Percentiles rank a stretch among this genome's conserved stretches.
These are phyloP conservation scores for Phytomonas sp. DNA, from an alignment of 208 protist genomes.

Conservation along the genomic window DNA sequence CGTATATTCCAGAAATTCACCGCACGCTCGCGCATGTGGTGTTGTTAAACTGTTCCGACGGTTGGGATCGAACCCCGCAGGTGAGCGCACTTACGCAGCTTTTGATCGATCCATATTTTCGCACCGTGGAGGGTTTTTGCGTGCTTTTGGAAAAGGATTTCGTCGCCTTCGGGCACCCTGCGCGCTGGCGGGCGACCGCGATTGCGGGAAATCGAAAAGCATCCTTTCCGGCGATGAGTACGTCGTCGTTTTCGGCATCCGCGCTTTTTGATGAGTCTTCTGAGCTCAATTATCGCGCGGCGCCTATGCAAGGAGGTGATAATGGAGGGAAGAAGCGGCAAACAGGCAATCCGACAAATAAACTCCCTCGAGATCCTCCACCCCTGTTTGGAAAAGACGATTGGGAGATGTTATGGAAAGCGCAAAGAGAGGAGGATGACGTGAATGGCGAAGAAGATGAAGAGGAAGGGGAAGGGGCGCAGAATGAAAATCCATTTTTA, in stretches of 20 bases:
- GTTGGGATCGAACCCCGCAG: slow-evolving; percentile 92
- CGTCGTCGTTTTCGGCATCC: no score
- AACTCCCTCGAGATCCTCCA: no score
- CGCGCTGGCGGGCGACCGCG: slow-evolving; percentile 14
- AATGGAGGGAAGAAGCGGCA: no score
- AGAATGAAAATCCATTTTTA: background rate
- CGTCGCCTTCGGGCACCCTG: slow-evolving; percentile 77
- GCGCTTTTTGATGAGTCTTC: no score
- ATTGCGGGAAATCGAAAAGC: slow-evolving; percentile 15
- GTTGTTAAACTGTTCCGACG: slow-evolving; percentile 81
- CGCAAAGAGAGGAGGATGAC: background rate
- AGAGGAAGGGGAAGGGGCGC: background rate
- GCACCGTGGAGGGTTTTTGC: slow-evolving; percentile 88
- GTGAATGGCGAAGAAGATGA: background rate
- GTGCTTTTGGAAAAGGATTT: slow-evolving; percentile 92
- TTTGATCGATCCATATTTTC: slow-evolving; percentile 89
- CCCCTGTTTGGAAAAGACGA: no score
- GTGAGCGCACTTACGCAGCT: slow-evolving; percentile 65
- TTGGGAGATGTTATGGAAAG: no score
- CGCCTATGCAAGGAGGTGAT: no score
- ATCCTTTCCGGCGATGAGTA: no score
- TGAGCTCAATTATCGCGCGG: no score
- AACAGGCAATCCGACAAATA: no score
- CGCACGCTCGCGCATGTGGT: slow-evolving; percentile 16
- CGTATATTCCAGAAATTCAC: slow-evolving; percentile 16